These are phyloP conservation scores for Rhodocollybia butyracea DNA, from an alignment of 768 basidiomycete genomes.

Conservation along the genomic window DNA sequence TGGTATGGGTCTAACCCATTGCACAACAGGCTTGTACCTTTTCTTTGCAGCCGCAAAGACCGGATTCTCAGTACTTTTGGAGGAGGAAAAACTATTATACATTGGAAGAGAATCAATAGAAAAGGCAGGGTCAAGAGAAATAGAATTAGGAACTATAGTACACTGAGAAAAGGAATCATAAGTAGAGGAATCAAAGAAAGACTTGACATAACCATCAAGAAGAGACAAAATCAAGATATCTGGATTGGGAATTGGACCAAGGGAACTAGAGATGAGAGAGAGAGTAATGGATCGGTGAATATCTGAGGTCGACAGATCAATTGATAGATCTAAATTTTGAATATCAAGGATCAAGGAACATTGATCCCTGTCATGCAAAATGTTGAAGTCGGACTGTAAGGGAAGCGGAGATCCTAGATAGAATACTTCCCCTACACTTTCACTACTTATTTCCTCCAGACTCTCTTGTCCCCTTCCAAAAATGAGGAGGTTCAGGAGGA, in stretches of 20 bases:
- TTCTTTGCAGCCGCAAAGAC: background rate
- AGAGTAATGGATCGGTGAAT: background rate
- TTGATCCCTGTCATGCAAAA: conserved; percentile 9
- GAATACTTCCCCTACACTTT: background rate
- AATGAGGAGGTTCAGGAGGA: background rate
- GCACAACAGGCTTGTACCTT: conserved; percentile 21
- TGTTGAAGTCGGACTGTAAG: background rate
- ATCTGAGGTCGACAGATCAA: too few species aligned
- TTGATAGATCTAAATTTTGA: too few species aligned
- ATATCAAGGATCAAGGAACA: background rate
- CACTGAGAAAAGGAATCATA: background rate
- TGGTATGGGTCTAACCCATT: conserved; percentile 13
- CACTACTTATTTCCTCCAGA: background rate
- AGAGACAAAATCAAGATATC: background rate
- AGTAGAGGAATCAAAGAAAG: background rate
- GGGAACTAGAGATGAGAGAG: background rate
- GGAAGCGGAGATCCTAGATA: conserved; percentile 2
- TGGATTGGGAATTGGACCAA: background rate
- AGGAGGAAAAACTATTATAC: background rate
- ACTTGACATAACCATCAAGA: background rate
- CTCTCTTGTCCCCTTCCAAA: background rate
- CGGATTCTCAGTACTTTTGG: background rate
- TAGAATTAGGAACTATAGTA: background rate
- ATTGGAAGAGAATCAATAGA: background rate
- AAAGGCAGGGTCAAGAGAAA: background rate